Conservation (phyloP, 345 rosid genomes). For the Syzygium oleosum region DNA sequence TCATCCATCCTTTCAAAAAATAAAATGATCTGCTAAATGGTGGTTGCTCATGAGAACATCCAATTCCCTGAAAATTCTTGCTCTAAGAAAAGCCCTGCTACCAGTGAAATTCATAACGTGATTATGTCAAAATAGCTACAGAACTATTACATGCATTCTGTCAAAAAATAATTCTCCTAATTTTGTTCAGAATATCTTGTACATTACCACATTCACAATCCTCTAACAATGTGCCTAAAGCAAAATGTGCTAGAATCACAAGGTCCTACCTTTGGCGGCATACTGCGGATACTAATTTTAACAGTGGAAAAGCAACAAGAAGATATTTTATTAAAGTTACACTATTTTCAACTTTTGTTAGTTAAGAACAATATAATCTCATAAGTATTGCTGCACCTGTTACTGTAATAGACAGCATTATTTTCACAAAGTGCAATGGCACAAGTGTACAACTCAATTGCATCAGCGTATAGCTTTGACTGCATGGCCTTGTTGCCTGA, state of each 20-base stretch:
- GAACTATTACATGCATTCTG: neutral
- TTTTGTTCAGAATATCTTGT: neutral
- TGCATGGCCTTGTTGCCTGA: conserved; percentile 88
- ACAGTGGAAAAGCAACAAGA: neutral
- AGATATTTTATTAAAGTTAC: neutral
- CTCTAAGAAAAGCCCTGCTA: neutral
- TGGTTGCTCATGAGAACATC: neutral
- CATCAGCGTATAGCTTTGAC: conserved; percentile 51
- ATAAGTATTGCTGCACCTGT: conserved; percentile 42
- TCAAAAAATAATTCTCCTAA: neutral
- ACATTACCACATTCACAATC: neutral
- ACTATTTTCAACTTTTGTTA: neutral
- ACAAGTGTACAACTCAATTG: conserved; percentile 65
- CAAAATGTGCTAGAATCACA: neutral
- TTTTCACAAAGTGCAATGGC: conserved; percentile 58
- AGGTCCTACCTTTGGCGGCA: neutral
- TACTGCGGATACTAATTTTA: neutral
- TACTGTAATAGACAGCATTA: conserved; percentile 81
- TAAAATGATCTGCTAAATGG: neutral
- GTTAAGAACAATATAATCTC: neutral
- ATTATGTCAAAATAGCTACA: neutral
- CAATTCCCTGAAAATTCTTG: neutral
- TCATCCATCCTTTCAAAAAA: neutral
- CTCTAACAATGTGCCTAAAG: neutral
- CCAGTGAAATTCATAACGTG: neutral